Conservation (phyloP, 2,329 filamentous ascomycete species). For the Plenodomus tracheiphilus region DNA sequence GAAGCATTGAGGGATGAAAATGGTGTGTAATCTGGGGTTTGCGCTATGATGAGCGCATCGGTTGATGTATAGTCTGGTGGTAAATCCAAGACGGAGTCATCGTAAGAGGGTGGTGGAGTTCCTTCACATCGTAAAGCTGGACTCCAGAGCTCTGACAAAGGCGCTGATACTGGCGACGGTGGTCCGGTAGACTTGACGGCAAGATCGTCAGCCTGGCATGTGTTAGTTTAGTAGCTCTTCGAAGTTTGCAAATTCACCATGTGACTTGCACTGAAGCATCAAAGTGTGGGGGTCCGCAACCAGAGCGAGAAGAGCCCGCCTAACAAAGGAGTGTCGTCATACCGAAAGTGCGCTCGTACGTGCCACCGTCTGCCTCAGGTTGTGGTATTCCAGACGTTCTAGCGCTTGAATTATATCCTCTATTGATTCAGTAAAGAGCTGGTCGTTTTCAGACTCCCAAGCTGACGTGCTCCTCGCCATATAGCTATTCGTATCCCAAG, state of each 20-base stretch:
- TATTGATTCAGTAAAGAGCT: conserved; percentile 26
- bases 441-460: conserved; percentile 30
- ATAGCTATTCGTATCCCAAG: conserved; percentile 17
- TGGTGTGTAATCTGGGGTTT: conserved; percentile 34
- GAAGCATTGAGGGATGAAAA: conserved; percentile 39
- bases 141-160: conserved; percentile 32
- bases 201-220: conserved; percentile 27
- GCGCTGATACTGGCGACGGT: conserved; percentile 17
- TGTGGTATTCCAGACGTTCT: conserved; percentile 33
- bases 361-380: conserved; percentile 20
- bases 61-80: conserved; percentile 52
- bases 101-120: conserved; percentile 45
- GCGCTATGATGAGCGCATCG: conserved; percentile 46
- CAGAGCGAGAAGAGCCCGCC: conserved; percentile 22
- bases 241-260: conserved; percentile 4
- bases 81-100: conserved; percentile 48
- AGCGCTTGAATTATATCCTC: conserved; percentile 32
- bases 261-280: conserved; percentile 5
- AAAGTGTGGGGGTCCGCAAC: conserved; percentile 15
- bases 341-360: conserved; percentile 33
- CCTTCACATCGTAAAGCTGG: conserved; percentile 21
- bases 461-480: conserved; percentile 18
- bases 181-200: conserved; percentile 21
- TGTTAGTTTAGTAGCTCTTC: conserved; percentile 26
- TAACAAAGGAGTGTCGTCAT: conserved; percentile 36